These are phyloP conservation scores for Saussurea involucrata DNA, from an alignment of 129 eudicot species.

Conservation along the genomic window DNA sequence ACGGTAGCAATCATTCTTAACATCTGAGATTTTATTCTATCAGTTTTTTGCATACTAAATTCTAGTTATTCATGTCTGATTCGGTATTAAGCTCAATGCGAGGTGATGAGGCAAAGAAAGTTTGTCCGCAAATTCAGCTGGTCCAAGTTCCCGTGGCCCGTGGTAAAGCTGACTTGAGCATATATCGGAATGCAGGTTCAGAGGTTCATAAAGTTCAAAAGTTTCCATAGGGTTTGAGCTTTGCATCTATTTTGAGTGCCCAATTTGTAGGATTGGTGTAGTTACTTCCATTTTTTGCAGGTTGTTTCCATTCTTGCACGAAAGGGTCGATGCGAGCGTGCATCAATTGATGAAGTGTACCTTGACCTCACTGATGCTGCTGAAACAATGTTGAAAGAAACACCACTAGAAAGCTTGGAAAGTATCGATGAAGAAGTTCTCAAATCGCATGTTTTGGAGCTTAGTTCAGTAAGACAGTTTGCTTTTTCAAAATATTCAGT, in stretches of 20 bases:
- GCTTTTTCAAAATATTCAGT: conserved; percentile 4
- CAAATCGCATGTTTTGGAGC: conserved; percentile 79
- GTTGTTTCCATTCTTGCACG: conserved; percentile 87
- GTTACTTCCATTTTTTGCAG: conserved; percentile 35
- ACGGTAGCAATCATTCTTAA: conserved; percentile 41
- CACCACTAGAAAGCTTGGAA: conserved; percentile 58
- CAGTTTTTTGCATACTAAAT: neutral
- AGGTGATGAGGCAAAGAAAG: conserved; percentile 88
- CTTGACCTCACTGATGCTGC: conserved; percentile 94
- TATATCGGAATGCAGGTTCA: conserved; percentile 91
- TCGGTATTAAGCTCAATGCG: conserved; percentile 72
- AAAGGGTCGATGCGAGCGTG: conserved; percentile 94
- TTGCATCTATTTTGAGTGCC: neutral
- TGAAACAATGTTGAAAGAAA: conserved; percentile 72
- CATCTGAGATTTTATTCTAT: neutral
- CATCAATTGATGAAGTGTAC: conserved; percentile 97
- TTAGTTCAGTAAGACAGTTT: conserved; percentile 37
- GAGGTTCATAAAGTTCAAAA: conserved; percentile 51
- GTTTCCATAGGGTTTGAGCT: neutral
- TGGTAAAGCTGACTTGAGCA: conserved; percentile 90
- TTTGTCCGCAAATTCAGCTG: conserved; percentile 84
- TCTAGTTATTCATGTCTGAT: neutral
- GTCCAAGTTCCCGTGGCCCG: conserved; percentile 92
- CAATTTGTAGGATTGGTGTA: neutral
- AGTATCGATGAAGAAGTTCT: conserved; percentile 69